These are phyloP conservation scores for Phytopythium montanum DNA, from an alignment of 352 stramenopile species.

Conservation along the genomic window DNA sequence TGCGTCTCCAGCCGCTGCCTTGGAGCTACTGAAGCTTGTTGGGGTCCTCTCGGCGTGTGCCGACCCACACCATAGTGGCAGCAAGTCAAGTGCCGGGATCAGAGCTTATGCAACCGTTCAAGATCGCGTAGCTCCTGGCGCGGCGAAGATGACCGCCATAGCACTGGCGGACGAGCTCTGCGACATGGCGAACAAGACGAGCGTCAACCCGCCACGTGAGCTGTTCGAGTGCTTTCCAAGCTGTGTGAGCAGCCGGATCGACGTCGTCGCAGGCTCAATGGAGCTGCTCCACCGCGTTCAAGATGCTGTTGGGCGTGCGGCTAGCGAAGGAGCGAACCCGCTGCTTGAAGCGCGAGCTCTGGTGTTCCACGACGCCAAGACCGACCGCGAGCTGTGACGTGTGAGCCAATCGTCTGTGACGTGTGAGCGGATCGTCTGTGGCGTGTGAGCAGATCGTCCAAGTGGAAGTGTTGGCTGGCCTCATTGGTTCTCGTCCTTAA, in stretches of 20 bases:
- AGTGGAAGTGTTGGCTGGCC: neutral
- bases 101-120: constrained; percentile 10
- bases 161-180: constrained; percentile 22
- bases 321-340: neutral
- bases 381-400: neutral
- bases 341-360: neutral
- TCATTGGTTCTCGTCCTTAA: neutral
- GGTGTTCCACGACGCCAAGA: neutral
- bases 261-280: constrained; percentile 22
- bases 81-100: constrained; percentile 2
- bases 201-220: constrained; percentile 16
- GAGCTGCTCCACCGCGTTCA: constrained; percentile 14
- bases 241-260: constrained; percentile 18
- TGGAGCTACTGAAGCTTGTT: neutral
- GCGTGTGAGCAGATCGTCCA: neutral
- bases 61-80: neutral
- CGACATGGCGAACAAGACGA: constrained; percentile 12
- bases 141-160: constrained; percentile 15
- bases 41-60: neutral
- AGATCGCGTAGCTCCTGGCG: constrained; percentile 9
- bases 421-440: too few species aligned
- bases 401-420: neutral
- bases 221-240: constrained; percentile 21
- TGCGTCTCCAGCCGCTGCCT: neutral
- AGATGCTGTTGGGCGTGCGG: neutral